Evolutionary conservation across 768 basidiomycete species (phyloP), one percentile per base, ranked within the genome.

Genomic region (Cystobasidium tubakii): DNA sequence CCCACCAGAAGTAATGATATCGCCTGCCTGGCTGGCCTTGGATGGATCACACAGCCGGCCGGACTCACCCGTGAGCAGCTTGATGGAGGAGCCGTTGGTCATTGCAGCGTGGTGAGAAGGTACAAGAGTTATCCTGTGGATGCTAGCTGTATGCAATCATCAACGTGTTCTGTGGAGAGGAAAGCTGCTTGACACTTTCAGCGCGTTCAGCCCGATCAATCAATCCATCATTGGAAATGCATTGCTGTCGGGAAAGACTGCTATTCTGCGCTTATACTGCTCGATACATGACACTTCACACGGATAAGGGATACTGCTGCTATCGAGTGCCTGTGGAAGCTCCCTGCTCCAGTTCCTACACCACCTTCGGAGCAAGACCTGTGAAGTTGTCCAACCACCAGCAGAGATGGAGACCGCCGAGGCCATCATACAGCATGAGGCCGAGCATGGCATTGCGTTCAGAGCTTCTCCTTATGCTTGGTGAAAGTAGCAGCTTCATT

Each of bases 51-150:
- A n/a, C 34, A 0, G n/a, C 33, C 19, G 27, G 1, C 21, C 10
- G 42, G 0, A 60, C 57, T 60, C 69, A 83, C 82, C 82, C 53
- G 82, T 78, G 66, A 83, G 81, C 55, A 83, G 81, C 80, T 82
- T 83, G 80, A 83, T 83, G 74, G 78, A 78, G 36, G 82, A 81
- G 33, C 77, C 77, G 76, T 75, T 76, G 64, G 64, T 66, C 77
- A 78, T 78, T 27, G 66, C 25, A 9, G 46, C 46, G 46, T 21
- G 46, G 46, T 50, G 46, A 12, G 60, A 13, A 1, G 6, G 15
- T 13, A 7, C 23, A 54, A 1, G 66, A 2, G 31, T 15, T 50
- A 19, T n/a, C n/a, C n/a, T n/a, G n/a, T n/a, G 46, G 7, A 4
- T 50, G 46, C 46, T 50, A 50, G 46, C 46, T 50, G 46, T 12